Evolutionary conservation across 805 yeast genomes (phyloP), one percentile per base, ranked within the genome.

Genomic region (Saturnispora serradocipensis): DNA sequence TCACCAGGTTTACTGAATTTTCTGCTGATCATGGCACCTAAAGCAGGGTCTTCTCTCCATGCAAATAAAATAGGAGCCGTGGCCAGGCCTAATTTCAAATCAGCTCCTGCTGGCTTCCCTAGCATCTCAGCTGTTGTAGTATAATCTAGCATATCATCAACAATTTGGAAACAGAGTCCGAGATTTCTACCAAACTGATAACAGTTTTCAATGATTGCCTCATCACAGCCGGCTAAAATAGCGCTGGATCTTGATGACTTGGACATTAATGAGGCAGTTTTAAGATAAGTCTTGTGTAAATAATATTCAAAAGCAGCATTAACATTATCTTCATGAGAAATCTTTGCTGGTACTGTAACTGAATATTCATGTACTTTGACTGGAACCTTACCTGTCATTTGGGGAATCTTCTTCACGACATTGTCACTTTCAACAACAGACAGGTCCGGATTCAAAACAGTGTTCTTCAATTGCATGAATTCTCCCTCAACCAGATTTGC

Each of bases 401-500:
- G 58, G 5, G 88, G 88, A 15, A 79, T 67, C 30, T 58, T 56
- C 67, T 77, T 61, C 45, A 61, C 47, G 48, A 72, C 77, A 51
- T 71, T 77, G 55, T 78, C 87, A 50, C 60, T 57, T 44, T 62
- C 64, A 53, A 74, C 71, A 20, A 73, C 67, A 44, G 68, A 65
- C 32, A 72, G 63, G 48, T 74, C 63, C 34, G 78, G 80, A 54
- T 73, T 77, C 42, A 85, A 71, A 7, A 90, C 93, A 0, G 97
- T 88, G 69, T 93, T 93, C 60, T 91, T 90, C 72, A 93, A 78
- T 71, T 93, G 99, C 98, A 93, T 93, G 66, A 93, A 91, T 70
- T 93, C 99, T 48, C 99, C 99, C 70, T 93, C 99, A 1, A 93
- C 98, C 54, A 93, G 75, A 65, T 93, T 93, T 11, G 98, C 99